These are phyloP conservation scores for Beauveria varroae DNA, from an alignment of 2,329 filamentous ascomycete species.

Conservation along the genomic window DNA sequence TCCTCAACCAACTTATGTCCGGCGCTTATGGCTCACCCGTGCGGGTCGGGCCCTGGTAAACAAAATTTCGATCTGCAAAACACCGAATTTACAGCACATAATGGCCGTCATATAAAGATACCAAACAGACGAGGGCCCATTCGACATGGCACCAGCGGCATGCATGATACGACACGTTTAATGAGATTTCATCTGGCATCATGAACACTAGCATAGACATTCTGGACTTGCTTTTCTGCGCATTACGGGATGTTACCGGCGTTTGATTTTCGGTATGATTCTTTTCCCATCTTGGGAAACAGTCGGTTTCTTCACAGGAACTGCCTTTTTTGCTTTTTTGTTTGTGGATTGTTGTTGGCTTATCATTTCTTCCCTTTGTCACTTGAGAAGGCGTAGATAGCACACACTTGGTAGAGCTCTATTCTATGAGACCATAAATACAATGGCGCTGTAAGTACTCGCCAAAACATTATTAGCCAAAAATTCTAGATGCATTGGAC, in stretches of 20 bases:
- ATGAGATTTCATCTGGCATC: constrained; percentile 25
- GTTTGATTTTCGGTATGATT: constrained; percentile 19
- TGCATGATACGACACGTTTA: constrained; percentile 22
- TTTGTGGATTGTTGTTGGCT: constrained; percentile 16
- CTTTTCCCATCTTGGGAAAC: background rate
- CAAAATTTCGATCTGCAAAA: background rate
- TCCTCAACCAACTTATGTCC: constrained; percentile 55
- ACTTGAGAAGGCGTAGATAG: constrained; percentile 7
- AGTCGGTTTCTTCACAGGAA: background rate
- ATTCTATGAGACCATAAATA: constrained; percentile 1
- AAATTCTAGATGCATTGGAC: too few relatives aligned
- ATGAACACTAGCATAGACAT: constrained; percentile 29
- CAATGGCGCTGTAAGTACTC: background rate
- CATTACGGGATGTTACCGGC: constrained; percentile 22
- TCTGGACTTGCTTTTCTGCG: constrained; percentile 22
- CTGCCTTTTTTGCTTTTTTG: background rate
- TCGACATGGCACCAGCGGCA: constrained; percentile 1
- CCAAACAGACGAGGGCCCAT: background rate
- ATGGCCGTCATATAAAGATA: constrained; percentile 10
- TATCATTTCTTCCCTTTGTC: constrained; percentile 24
- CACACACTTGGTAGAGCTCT: background rate
- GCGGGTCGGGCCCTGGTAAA: constrained; percentile 54
- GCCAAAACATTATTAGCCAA: background rate
- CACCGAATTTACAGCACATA: constrained; percentile 10
- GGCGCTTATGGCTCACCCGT: constrained; percentile 54